Base-by-base conservation (phyloP, 2,329 filamentous ascomycete species). In the Xylariaceae sp. region DNA sequence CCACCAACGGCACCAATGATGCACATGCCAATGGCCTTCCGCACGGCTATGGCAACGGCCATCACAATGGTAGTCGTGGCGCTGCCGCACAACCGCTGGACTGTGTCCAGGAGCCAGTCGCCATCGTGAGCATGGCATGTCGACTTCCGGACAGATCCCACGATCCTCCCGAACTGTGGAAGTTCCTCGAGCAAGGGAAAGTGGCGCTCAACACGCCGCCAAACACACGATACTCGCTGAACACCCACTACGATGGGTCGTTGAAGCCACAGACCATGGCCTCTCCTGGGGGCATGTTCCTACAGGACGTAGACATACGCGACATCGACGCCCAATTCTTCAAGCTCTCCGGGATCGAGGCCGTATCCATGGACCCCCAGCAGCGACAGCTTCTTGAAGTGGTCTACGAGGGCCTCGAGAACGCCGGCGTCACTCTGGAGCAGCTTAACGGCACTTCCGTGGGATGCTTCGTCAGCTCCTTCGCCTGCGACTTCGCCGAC, bases 281-380 rank as follows among this genome's bases (percentile, higher is more conserved):
- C 2, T 58, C 57, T 1, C 55, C 49, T 0, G 65, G 64, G 5
- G 66, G 64, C 29, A 68, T 67, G 63, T 71, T 71, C 48, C 50
- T 72, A 5, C 52, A 64, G 2, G 55, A 66, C 6, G 52, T 64
- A 3, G 63, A 71, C 37, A 56, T 56, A 0, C 32, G 43, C 3
- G 53, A 58, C 2, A 66, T 72, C 33, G 67, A 72, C 39, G 60
- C 62, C 17, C 19, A 29, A 0, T 68, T 67, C 40, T 60, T 61
- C 34, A 48, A 55, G 4, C 29, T 61, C 12, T 27, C n/a, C 4
- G 33, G 44, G 0, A 19, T 37, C 4, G 60, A 63, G 2, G 52
- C 53, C 3, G 34, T 38, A 0, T 19, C 50, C 4, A 58, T 58
- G 46, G 59, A 62, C 12, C 59, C 63, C 0, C 38, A 56, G 4